A percentile compares a stretch with the other conserved stretches of the same genome.
Conservation (phyloP, 495 filamentous ascomycete genomes). For the Penicillium silybi region DNA sequence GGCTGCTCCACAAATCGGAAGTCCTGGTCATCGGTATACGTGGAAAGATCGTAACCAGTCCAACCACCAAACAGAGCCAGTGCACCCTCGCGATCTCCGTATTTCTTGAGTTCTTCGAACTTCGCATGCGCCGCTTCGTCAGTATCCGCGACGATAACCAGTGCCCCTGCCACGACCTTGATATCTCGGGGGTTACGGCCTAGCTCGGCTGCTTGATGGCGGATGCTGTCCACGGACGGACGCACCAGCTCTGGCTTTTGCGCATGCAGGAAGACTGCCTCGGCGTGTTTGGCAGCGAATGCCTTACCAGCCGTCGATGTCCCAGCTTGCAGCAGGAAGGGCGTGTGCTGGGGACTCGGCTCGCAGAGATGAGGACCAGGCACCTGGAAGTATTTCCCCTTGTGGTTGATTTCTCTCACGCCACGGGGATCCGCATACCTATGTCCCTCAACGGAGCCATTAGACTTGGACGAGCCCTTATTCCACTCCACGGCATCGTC, state of each 20-base stretch:
- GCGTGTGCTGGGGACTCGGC: constrained; percentile 64
- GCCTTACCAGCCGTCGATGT: constrained; percentile 57
- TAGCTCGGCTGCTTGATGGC: constrained; percentile 37
- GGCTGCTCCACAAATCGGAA: constrained; percentile 57
- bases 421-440: constrained; percentile 55
- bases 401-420: constrained; percentile 61
- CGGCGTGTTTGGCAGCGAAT: constrained; percentile 60
- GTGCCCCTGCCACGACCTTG: constrained; percentile 50
- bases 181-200: constrained; percentile 46
- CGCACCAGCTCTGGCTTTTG: constrained; percentile 45
- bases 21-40: constrained; percentile 49
- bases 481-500: constrained; percentile 54
- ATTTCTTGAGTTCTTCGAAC: constrained; percentile 42
- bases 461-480: constrained; percentile 5
- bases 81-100: constrained; percentile 49
- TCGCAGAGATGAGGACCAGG: constrained; percentile 63
- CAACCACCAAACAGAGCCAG: constrained; percentile 53
- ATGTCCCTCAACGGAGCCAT: constrained; percentile 29
- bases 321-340: constrained; percentile 61
- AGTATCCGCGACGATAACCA: constrained; percentile 49
- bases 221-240: constrained; percentile 45
- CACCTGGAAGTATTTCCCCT: constrained; percentile 61
- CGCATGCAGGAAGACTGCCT: constrained; percentile 49
- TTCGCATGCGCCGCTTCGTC: constrained; percentile 51
- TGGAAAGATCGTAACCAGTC: constrained; percentile 50